phyloP scores from a whole-genome alignment of 2,329 filamentous ascomycete genomes.

The Colletotrichum spinosum region DNA sequence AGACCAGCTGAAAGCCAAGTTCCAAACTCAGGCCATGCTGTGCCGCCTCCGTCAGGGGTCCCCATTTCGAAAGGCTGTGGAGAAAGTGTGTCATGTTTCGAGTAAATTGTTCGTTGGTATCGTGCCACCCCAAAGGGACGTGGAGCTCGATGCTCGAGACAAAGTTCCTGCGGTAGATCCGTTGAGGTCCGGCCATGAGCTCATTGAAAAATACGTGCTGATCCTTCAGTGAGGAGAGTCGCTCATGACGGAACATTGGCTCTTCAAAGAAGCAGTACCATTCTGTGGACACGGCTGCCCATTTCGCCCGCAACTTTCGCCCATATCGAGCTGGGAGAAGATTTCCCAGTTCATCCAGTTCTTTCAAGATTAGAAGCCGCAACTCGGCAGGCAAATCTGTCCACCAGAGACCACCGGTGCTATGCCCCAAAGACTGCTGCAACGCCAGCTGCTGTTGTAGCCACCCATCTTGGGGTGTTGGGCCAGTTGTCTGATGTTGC shows the following conservation, averaged over 20 bases:
- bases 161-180: no score
- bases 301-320: background rate
- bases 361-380: background rate
- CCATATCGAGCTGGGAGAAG: no score
- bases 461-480: no score
- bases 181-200: no score
- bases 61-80: background rate
- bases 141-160: background rate
- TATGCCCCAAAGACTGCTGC: background rate
- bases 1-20: no score
- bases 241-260: no score
- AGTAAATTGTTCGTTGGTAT: background rate
- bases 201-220: no score
- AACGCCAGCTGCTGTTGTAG: no score
- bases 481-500: no score
- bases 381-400: background rate
- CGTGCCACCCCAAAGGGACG: background rate
- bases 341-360: background rate
- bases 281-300: background rate
- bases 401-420: background rate
- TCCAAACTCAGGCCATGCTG: no score
- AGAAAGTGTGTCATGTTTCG: background rate
- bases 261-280: slow-evolving; percentile 9
- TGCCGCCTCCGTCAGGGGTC: background rate
- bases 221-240: no score